Base-by-base conservation (phyloP, 441 rosid genomes). In the Populus hybrid region DNA sequence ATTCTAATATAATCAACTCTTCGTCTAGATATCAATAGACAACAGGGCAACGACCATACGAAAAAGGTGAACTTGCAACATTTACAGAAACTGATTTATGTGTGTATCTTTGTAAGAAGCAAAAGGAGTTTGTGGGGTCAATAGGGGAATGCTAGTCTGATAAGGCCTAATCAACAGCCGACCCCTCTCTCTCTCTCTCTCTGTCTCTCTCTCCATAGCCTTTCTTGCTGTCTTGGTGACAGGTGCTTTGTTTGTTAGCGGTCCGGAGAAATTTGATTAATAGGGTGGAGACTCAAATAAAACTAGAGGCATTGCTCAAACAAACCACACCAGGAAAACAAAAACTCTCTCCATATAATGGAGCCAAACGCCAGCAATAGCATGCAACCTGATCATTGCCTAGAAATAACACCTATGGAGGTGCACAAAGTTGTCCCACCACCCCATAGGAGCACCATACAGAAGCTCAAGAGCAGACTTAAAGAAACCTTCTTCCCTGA, bases 401-500 rank as follows among this genome's bases (percentile, higher is more conserved):
- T 81, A 35, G 86, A 82, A 76, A 87, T 80, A 76, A 7, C 81
- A 36, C 64, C 79, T 69, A 86, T 88, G 90, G 97, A 87, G 82
- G 87, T 85, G 14, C 97, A 93, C 81, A 83, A 78, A 79, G 98
- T 94, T 36, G 90, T 78, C 53, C 81, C 87, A 26, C 98, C 98
- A 65, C 98, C 97, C 28, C 89, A 71, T 38, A 85, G 68, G 71
- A 88, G 85, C 89, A 89, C 89, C 65, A 19, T 84, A 8, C 80
- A 85, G 50, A 89, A 91, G 73, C 85, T 94, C 53, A 85, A 82
- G 69, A 67, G 85, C 67, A 84, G 89, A 74, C 91, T 94, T 63
- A 90, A 90, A 70, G 97, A 94, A 82, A 94, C 95, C 26, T 91
- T 94, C 83, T 93, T 93, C 85, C 97, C 97, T 34, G 98, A 93